Conservation (phyloP, 331 rosid genomes). For the Spiraea crenata region DNA sequence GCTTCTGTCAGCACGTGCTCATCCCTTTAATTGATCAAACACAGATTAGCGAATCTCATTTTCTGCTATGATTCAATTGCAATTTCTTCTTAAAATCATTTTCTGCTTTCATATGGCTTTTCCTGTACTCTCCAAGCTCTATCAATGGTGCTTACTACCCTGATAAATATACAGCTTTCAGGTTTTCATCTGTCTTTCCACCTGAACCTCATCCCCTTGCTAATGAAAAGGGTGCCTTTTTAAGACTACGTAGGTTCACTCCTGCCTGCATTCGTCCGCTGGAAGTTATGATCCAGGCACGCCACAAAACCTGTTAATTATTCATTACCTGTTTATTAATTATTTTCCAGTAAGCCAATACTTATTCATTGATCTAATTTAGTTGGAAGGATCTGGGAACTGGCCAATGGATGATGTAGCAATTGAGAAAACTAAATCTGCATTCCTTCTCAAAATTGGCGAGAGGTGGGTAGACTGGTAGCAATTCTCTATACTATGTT, state of each 20-base stretch:
- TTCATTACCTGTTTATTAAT: conserved; percentile 10
- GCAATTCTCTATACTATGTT: conserved; percentile 12
- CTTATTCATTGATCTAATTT: conserved; percentile 29
- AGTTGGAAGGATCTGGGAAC: conserved; percentile 97
- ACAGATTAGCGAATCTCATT: neutral
- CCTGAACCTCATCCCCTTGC: conserved; percentile 87
- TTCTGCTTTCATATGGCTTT: neutral
- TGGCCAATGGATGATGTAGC: conserved; percentile 96
- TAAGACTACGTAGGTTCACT: conserved; percentile 39
- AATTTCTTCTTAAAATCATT: neutral
- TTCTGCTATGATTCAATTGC: neutral
- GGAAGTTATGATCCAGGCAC: conserved; percentile 95
- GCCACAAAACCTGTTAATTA: conserved; percentile 19
- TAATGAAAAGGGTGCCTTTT: conserved; percentile 46
- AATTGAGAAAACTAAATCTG: conserved; percentile 79
- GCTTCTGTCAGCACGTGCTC: neutral
- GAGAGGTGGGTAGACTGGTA: conserved; percentile 54
- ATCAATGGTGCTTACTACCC: conserved; percentile 12
- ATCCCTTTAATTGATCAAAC: neutral
- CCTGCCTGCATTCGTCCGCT: conserved; percentile 85
- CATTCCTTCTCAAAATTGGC: conserved; percentile 89
- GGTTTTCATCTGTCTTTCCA: conserved; percentile 85
- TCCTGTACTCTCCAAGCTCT: conserved; percentile 4
- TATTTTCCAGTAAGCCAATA: conserved; percentile 22
- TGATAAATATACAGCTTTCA: conserved; percentile 59